Percentiles rank a stretch among this genome's conserved stretches.
Conservation (phyloP, 495 filamentous ascomycete species). For the Penicillium soppii region DNA sequence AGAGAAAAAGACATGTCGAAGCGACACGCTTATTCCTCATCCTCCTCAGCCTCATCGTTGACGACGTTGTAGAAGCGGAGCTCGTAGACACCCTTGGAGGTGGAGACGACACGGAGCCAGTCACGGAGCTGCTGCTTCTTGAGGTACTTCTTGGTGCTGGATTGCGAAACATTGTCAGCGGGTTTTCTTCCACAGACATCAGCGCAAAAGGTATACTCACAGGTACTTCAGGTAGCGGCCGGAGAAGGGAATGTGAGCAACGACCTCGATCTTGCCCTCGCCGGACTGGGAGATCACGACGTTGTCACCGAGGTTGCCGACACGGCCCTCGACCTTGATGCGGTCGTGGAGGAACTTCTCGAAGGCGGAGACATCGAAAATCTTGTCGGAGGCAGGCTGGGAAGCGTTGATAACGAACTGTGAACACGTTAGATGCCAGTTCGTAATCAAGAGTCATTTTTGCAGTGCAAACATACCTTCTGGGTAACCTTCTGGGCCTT, state of each 20-base stretch:
- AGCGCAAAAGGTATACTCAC: conserved; percentile 56
- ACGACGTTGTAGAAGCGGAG: conserved; percentile 99
- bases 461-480: conserved; percentile 55
- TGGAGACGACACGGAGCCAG: conserved; percentile 98
- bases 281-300: conserved; percentile 85
- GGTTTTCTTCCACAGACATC: background rate
- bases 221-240: conserved; percentile 99
- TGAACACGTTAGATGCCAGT: conserved; percentile 10
- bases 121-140: conserved; percentile 99
- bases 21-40: conserved; percentile 78
- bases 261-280: conserved; percentile 96
- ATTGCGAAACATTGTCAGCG: conserved; percentile 12
- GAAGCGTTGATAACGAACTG: conserved; percentile 99
- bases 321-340: conserved; percentile 98
- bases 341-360: conserved; percentile 99
- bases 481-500: conserved; percentile 69
- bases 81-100: conserved; percentile 95
- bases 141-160: conserved; percentile 99
- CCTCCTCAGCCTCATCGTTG: conserved; percentile 93
- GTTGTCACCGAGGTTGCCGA: conserved; percentile 94
- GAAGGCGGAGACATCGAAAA: conserved; percentile 98
- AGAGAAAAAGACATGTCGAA: conserved; percentile 9
- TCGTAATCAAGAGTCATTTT: conserved; percentile 1
- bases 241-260: conserved; percentile 96
- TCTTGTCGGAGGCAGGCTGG: conserved; percentile 97